Evolutionary conservation across 2,329 filamentous ascomycete species (phyloP), one percentile per base, ranked within the genome.

Genomic region (Fusarium sp.): DNA sequence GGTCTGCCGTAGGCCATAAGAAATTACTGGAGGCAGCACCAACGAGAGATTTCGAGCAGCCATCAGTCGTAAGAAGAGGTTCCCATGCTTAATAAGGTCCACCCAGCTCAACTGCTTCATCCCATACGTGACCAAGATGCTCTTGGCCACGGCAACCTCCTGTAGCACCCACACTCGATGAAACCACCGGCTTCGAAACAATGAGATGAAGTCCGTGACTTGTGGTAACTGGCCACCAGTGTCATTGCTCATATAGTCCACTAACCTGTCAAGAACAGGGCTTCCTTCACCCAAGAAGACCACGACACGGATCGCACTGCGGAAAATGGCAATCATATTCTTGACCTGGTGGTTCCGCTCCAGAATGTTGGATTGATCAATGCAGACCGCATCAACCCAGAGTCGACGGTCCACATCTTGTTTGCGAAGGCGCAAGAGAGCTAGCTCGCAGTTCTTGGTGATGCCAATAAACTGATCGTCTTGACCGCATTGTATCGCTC

Each of bases 261-360:
- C n/a, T 0, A 54, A 27, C 2, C 50, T 6, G 27, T 20, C 29
- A 20, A 54, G 27, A 2, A 31, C 3, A 9, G 50, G 50, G 3
- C 4, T 31, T 3, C 27, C 50, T 34, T 54, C 50, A 31, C 57
- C 57, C 14, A 60, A n/a, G 35, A 40, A 60, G 1, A 60, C 57
- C 24, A 60, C 14, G 4, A 60, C 57, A 14, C 57, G 37, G 9
- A 40, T 38, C 4, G 37, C 57, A 11, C 57, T 40, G 18, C 57
- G 57, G 24, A 60, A 60, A 29, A 60, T 60, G 22, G 57, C 57
- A 60, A 60, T 60, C 57, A 60, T 60, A 9, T 60, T 60, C 34
- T 60, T 60, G 22, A 60, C 57, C 11, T 60, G 57, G 37, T 60
- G 57, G 6, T 60, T 60, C 24, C 57, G 57, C 10, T 60, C 34